Base-by-base conservation (phyloP, 108 stramenopile genomes). In the Asterionellopsis glacialis region DNA sequence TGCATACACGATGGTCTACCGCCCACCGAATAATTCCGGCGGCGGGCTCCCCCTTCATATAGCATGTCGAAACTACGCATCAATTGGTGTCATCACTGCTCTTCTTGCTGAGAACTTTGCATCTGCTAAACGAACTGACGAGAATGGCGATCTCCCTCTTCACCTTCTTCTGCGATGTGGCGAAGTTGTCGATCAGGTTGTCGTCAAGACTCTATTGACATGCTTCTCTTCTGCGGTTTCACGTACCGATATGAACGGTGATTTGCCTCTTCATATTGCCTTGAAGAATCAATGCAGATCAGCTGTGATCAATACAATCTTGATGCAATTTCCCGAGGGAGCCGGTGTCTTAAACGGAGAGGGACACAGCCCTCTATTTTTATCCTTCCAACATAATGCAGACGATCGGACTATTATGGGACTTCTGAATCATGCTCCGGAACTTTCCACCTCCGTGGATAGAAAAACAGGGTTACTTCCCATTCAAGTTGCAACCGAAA, bases 81-180 rank as follows among this genome's bases (percentile, higher is more conserved):
- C 88, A 23, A 84, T 93, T 52, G 92, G 92, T 45, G 88, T 90
- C 0, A 82, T 93, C 58, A 93, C 88, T 7, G 80, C 92, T 25
- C 63, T 93, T 9, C 64, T 90, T 19, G 77, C 88, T 14, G 76
- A 83, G 51, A 81, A 90, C 55, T 93, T 93, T 68, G 83, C 87
- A 23, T 82, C 87, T 16, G 92, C 92, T 0, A 88, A 90, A 50
- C 69, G 82, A 10, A 70, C 83, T 16, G 87, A 93, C 53, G 92
- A 93, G 51, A 84, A 93, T 50, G 92, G 92, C 4, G 92, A 93
- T 57, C 55, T 93, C 19, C 92, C 92, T 11, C 59, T 93, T 18
- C 92, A 93, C 55, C 71, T 93, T 57, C 60, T 93, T n/a, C 74
- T 93, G 41, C 82, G 87, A 25, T 88, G 92, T 52, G 92, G 92